Evolutionary conservation across 2,329 filamentous ascomycete species (phyloP).

Genomic region (Coleophoma eucalyptorum): DNA sequence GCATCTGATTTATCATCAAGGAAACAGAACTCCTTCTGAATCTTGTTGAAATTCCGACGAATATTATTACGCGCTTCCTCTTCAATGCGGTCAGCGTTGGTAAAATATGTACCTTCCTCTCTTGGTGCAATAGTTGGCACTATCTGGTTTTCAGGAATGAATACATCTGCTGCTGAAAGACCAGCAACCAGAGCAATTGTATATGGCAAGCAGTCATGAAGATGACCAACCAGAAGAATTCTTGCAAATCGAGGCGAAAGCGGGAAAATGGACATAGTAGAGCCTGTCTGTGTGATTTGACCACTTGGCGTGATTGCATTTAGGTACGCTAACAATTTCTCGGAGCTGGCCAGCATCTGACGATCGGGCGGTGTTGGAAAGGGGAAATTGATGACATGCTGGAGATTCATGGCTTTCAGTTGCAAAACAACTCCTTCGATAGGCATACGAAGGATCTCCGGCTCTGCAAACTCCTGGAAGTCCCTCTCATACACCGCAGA

Average conservation of each 20-base stretch:
- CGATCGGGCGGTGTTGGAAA: slow-evolving; percentile 88
- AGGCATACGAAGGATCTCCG: slow-evolving; percentile 86
- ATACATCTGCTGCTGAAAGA: slow-evolving; percentile 83
- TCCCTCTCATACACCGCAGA: slow-evolving; percentile 91
- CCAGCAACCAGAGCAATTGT: slow-evolving; percentile 86
- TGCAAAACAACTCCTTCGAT: slow-evolving; percentile 91
- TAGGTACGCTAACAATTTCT: slow-evolving; percentile 81
- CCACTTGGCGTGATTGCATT: slow-evolving; percentile 72
- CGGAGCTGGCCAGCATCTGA: slow-evolving; percentile 73
- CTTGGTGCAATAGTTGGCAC: slow-evolving; percentile 52
- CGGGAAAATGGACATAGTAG: slow-evolving; percentile 83
- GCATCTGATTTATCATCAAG: slow-evolving; percentile 83
- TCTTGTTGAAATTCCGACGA: slow-evolving; percentile 59
- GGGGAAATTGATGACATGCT: slow-evolving; percentile 88
- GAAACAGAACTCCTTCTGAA: slow-evolving; percentile 74
- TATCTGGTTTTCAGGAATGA: slow-evolving; percentile 76
- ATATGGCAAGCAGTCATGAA: slow-evolving; percentile 78
- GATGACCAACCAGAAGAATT: slow-evolving; percentile 84
- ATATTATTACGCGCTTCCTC: slow-evolving; percentile 66
- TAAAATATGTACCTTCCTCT: slow-evolving; percentile 48
- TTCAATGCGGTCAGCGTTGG: slow-evolving; percentile 65
- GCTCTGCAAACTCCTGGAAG: slow-evolving; percentile 80
- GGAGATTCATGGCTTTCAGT: slow-evolving; percentile 90
- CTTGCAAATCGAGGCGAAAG: slow-evolving; percentile 86
- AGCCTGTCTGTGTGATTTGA: slow-evolving; percentile 76